phyloP scores from a whole-genome alignment of 2,329 filamentous ascomycete species.

The Hymenoscyphus linearis region DNA sequence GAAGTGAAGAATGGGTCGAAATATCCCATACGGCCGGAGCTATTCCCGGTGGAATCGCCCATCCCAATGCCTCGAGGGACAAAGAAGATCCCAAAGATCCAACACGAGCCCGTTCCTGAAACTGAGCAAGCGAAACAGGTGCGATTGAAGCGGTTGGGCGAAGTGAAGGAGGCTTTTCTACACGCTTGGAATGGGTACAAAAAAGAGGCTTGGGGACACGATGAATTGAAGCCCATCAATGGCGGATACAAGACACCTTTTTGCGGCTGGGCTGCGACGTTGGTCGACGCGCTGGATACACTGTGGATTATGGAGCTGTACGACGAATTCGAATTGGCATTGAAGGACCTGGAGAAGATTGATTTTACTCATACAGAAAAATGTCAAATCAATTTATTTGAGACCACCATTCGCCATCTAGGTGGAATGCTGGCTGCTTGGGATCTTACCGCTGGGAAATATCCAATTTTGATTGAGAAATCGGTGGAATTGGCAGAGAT shows the following conservation, averaged over 20 bases:
- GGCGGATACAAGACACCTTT: constrained; percentile 70
- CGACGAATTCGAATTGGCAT: constrained; percentile 72
- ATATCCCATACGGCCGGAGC: constrained; percentile 21
- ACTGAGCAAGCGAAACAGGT: constrained; percentile 12
- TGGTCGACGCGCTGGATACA: constrained; percentile 78
- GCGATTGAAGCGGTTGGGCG: constrained; percentile 15
- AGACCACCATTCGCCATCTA: constrained; percentile 37
- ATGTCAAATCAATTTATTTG: constrained; percentile 34
- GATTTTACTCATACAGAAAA: constrained; percentile 26
- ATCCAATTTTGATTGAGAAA: constrained; percentile 29
- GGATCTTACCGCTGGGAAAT: constrained; percentile 30
- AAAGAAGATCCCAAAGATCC: constrained; percentile 25
- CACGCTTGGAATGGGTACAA: constrained; percentile 76
- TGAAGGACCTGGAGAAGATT: constrained; percentile 62
- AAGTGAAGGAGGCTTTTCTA: constrained; percentile 22
- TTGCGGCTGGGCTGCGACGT: constrained; percentile 85
- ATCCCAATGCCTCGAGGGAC: constrained; percentile 19
- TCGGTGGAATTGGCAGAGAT: constrained; percentile 31
- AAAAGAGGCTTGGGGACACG: constrained; percentile 73
- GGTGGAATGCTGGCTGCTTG: constrained; percentile 35
- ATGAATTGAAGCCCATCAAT: constrained; percentile 75
- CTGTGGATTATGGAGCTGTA: constrained; percentile 80
- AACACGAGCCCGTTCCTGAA: constrained; percentile 18
- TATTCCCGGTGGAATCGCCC: constrained; percentile 13
- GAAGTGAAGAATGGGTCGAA: constrained; percentile 19